Evolutionary conservation across 768 basidiomycete genomes (phyloP).

Genomic region (Calocybe cyanea): DNA sequence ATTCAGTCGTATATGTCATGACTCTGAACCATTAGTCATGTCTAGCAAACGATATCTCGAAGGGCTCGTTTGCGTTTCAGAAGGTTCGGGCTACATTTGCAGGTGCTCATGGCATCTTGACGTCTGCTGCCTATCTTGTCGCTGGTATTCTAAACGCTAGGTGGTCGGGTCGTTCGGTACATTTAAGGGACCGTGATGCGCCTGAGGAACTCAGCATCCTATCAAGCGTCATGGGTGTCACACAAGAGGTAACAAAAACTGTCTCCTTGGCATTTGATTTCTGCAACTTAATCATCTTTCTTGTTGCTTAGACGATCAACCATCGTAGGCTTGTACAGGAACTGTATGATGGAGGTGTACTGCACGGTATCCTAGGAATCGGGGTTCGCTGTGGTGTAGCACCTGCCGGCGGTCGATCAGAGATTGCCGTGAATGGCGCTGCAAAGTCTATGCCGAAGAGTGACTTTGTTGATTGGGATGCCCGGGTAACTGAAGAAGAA

Average conservation of each 20-base stretch:
- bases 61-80: conserved; percentile 78
- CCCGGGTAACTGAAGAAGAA: conserved; percentile 40
- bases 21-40: conserved; percentile 1
- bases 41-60: conserved; percentile 89
- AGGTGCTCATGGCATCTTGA: conserved; percentile 76
- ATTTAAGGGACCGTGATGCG: conserved; percentile 37
- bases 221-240: conserved; percentile 75
- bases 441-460: conserved; percentile 8
- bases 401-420: neutral
- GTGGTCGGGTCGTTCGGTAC: conserved; percentile 44
- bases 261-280: neutral
- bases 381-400: conserved; percentile 20
- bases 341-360: conserved; percentile 51
- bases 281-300: neutral
- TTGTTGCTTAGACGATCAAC: conserved; percentile 56
- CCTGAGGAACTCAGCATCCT: conserved; percentile 75
- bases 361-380: conserved; percentile 60
- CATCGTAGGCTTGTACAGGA: conserved; percentile 69
- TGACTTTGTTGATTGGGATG: conserved; percentile 21
- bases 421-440: conserved; percentile 16
- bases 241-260: conserved; percentile 69
- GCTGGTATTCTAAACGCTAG: conserved; percentile 61
- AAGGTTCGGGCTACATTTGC: conserved; percentile 81
- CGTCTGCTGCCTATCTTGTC: conserved; percentile 64
- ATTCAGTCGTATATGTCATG: too few relatives aligned